phyloP scores from a whole-genome alignment of 768 basidiomycete genomes.

The Dendrothele bispora region DNA sequence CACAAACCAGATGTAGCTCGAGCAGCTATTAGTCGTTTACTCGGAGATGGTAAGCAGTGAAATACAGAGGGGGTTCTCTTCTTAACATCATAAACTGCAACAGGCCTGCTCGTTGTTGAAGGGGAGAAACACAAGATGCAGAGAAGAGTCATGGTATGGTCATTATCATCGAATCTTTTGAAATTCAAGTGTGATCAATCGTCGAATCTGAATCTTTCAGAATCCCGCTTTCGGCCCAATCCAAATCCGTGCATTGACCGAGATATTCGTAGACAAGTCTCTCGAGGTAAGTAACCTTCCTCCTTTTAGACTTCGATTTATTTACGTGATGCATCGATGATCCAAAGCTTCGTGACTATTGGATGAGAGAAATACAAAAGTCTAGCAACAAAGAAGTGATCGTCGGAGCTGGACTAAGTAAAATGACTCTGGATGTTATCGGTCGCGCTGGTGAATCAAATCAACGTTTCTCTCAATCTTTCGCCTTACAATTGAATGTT shows the following conservation, averaged over 20 bases:
- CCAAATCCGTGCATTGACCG: conserved; percentile 38
- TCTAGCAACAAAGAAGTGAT: conserved; percentile 28
- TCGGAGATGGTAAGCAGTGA: too few species aligned
- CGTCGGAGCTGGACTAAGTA: conserved; percentile 31
- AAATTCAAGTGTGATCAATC: not conserved
- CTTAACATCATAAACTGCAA: not conserved
- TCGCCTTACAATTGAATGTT: too few species aligned
- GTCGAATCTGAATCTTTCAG: too few species aligned
- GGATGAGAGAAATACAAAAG: conserved; percentile 9
- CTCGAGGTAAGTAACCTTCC: conserved; percentile 22
- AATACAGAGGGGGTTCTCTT: too few species aligned
- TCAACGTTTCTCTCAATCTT: too few species aligned
- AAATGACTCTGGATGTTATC: conserved; percentile 40
- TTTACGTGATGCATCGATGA: not conserved
- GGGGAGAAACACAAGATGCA: conserved; percentile 10
- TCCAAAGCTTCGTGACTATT: not conserved
- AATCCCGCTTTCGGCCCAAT: conserved; percentile 45
- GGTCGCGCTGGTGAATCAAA: conserved; percentile 44
- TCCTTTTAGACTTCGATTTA: not conserved
- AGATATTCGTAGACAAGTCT: conserved; percentile 36
- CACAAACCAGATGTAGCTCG: too few species aligned
- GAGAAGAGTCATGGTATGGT: conserved; percentile 12
- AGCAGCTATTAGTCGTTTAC: too few species aligned
- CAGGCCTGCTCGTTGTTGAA: not conserved
- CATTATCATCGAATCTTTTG: not conserved